Evolutionary conservation across 2,329 filamentous ascomycete genomes (phyloP), one percentile per base, ranked within the genome.

Genomic region (Fusarium haematococcum): DNA sequence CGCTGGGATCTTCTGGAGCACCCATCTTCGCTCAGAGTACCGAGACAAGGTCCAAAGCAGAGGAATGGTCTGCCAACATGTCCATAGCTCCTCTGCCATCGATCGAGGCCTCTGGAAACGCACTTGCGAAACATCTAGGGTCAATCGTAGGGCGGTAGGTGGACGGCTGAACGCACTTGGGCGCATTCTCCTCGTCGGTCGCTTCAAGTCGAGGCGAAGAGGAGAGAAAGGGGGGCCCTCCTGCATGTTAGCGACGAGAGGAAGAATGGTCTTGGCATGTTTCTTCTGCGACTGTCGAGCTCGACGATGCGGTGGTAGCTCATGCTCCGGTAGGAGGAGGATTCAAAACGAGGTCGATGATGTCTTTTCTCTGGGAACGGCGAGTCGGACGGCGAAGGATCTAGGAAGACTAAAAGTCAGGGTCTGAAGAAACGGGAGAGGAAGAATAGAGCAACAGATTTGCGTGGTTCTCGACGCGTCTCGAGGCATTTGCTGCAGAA

Each of bases 1-100:
- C 13, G 71, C 66, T 23, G 66, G 27, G 52, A 60, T 48, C 4
- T 70, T 64, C 59, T 75, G 63, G 43, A 58, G 48, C 32, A 65
- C 56, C 7, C 66, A 75, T 9, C 50, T 73, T 11, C 64, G 71
- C n/a, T 8, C 41, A 14, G 14, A n/a, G 10, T 77, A 64, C 5
- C 45, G 69, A 4, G 35, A 11, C n/a, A 57, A 35, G 56, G 60
- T 10, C 54, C 66, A 32, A 61, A 65, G 25, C 27, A 64, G n/a
- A 67, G 68, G 16, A 61, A 39, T 25, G 56, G 73, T 8, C 63
- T 69, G 45, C 72, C 68, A 65, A 65, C 65, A 13, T 75, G 62
- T 23, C 61, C 65, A 20, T 69, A 64, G 27, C 67, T 72, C 52
- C 27, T 66, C 23, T 75, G 58, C 14, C 68, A 56, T 43, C 27